Evolutionary conservation across 1,284 basidiomycete genomes (phyloP).

Genomic region (Lentinula novae-zelandiae): DNA sequence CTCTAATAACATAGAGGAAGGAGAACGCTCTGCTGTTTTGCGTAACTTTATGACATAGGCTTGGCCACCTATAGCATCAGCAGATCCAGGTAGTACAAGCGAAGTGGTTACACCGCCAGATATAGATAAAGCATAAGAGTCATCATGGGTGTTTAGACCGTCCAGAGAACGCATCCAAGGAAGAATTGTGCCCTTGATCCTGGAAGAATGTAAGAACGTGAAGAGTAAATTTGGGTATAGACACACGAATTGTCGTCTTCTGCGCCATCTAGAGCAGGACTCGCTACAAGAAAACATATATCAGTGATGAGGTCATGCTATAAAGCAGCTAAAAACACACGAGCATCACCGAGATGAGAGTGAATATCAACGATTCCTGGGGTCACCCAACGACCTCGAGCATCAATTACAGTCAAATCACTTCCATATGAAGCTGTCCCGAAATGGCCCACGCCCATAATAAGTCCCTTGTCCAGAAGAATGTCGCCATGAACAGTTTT

Average conservation of each 20-base stretch:
- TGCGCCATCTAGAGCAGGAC: conserved; percentile 39
- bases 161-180: conserved; percentile 30
- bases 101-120: conserved; percentile 24
- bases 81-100: conserved; percentile 27
- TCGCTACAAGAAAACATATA: conserved; percentile 17
- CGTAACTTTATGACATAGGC: conserved; percentile 49
- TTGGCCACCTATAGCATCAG: conserved; percentile 40
- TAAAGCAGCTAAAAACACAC: background rate
- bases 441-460: conserved; percentile 49
- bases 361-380: conserved; percentile 51
- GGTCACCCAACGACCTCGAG: conserved; percentile 14
- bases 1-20: conserved; percentile 38
- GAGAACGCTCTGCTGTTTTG: conserved; percentile 33
- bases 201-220: background rate
- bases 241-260: conserved; percentile 36
- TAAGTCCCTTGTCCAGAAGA: conserved; percentile 52
- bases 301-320: background rate
- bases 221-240: background rate
- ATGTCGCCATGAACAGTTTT: conserved; percentile 48
- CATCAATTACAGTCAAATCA: conserved; percentile 8
- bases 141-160: conserved; percentile 25
- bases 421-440: conserved; percentile 15
- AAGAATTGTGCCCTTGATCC: conserved; percentile 30
- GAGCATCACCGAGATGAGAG: conserved; percentile 54
- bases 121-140: conserved; percentile 19